phyloP scores from a whole-genome alignment of 768 basidiomycete species.

The Phaeotremella skinneri region DNA sequence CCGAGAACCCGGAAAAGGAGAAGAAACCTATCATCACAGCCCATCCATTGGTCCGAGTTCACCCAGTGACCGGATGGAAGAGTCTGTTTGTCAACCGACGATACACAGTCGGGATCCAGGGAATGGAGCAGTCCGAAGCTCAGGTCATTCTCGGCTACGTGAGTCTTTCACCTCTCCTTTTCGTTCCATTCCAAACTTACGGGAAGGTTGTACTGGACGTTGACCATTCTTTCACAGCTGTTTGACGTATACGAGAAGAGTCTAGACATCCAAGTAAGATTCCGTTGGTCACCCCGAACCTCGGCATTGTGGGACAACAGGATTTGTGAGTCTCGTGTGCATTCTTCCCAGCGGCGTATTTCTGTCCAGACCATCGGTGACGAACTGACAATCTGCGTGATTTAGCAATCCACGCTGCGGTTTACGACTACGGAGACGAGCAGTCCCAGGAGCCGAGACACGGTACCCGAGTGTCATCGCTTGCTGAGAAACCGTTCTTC shows the following conservation, averaged over 20 bases:
- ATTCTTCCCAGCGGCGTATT: background rate
- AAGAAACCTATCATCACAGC: constrained; percentile 15
- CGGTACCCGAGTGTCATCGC: constrained; percentile 16
- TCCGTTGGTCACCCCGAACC: constrained; percentile 59
- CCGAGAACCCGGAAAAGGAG: constrained; percentile 15
- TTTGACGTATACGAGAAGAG: constrained; percentile 52
- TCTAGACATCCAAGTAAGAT: constrained; percentile 58
- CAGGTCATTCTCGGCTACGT: constrained; percentile 24
- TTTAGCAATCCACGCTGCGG: constrained; percentile 26
- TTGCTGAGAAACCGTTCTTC: constrained; percentile 22
- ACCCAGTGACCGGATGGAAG: constrained; percentile 46
- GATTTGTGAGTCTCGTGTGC: constrained; percentile 6
- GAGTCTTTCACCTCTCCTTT: background rate
- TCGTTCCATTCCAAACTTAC: background rate
- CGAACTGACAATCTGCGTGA: background rate
- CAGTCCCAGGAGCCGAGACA: constrained; percentile 15
- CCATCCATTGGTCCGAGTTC: constrained; percentile 8
- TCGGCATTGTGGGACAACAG: constrained; percentile 64
- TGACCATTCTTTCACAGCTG: constrained; percentile 5
- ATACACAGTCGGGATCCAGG: constrained; percentile 36
- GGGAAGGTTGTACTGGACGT: background rate
- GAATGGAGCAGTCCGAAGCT: constrained; percentile 30
- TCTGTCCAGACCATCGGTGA: constrained; percentile 12
- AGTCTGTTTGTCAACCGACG: constrained; percentile 39
- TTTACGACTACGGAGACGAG: constrained; percentile 33